phyloP scores from a whole-genome alignment of 805 yeast genomes.

The Kodamaea neixiangensis region DNA sequence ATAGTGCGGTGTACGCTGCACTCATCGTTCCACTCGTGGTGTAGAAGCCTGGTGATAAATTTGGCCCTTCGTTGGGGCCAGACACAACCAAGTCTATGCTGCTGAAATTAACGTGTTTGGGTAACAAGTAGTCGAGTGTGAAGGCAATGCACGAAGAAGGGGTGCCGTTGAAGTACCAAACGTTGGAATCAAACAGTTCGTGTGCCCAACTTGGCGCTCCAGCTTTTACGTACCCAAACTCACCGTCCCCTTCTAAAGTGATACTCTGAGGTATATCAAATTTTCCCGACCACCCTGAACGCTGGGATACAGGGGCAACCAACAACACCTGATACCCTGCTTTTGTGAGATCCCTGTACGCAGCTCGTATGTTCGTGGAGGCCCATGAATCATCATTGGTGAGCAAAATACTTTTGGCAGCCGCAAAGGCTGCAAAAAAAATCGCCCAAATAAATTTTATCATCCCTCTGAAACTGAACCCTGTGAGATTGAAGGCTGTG shows the following conservation, averaged over 20 bases:
- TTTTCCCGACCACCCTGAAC: slow-evolving; percentile 58
- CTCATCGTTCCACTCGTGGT: slow-evolving; percentile 30
- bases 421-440: slow-evolving; percentile 1
- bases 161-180: slow-evolving; percentile 33
- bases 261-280: slow-evolving; percentile 42
- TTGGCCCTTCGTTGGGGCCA: slow-evolving; percentile 34
- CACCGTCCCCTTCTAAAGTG: slow-evolving; percentile 45
- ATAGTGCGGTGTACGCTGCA: slow-evolving; percentile 26
- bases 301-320: slow-evolving; percentile 53
- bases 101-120: slow-evolving; percentile 20
- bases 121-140: slow-evolving; percentile 27
- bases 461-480: no score
- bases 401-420: slow-evolving; percentile 43
- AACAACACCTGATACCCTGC: slow-evolving; percentile 51
- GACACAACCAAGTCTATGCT: slow-evolving; percentile 26
- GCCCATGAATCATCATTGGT: slow-evolving; percentile 63
- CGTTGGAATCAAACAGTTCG: slow-evolving; percentile 37
- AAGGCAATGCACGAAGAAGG: slow-evolving; percentile 29
- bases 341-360: slow-evolving; percentile 46
- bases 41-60: slow-evolving; percentile 30
- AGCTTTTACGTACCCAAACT: slow-evolving; percentile 45
- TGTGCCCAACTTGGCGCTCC: slow-evolving; percentile 60
- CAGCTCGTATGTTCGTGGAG: slow-evolving; percentile 56
- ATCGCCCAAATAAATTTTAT: no score
- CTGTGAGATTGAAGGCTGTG: no score